Percentiles rank a stretch among this genome's conserved stretches.
Conservation (phyloP, 2,329 filamentous ascomycete genomes). For the Penicillium occitanis region DNA sequence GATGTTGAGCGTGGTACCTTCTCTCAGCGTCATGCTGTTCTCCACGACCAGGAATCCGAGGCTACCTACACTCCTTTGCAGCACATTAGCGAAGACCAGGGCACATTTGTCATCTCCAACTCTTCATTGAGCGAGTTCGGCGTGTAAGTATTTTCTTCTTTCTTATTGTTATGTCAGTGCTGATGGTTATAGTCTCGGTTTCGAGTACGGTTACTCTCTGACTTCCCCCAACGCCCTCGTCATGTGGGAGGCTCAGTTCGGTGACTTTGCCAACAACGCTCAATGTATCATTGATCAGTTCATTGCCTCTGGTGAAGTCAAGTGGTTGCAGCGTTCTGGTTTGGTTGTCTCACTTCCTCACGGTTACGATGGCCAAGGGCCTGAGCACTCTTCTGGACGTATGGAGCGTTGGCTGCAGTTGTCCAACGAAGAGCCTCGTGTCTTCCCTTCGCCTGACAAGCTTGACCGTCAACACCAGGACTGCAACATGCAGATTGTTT, state of each 20-base stretch:
- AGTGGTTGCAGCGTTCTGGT: conserved; percentile 98
- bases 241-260: conserved; percentile 99
- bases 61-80: conserved; percentile 89
- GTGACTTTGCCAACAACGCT: conserved; percentile 99
- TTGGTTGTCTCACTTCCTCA: conserved; percentile 95
- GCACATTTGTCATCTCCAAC: conserved; percentile 94
- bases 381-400: conserved; percentile 95
- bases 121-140: conserved; percentile 78
- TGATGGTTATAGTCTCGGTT: conserved; percentile 75
- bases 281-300: conserved; percentile 99
- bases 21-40: conserved; percentile 93
- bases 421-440: conserved; percentile 92
- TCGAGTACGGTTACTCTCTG: conserved; percentile 97
- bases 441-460: conserved; percentile 86
- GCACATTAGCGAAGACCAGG: conserved; percentile 85
- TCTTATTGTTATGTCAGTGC: conserved; percentile 31
- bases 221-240: conserved; percentile 95
- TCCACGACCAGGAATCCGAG: conserved; percentile 96
- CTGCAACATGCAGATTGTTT: conserved; percentile 98
- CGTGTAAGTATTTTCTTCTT: conserved; percentile 49
- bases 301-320: conserved; percentile 93
- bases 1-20: conserved; percentile 99
- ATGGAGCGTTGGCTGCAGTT: conserved; percentile 97
- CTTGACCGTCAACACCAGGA: conserved; percentile 97
- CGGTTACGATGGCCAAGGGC: conserved; percentile 96